Evolutionary conservation across 441 rosid species (phyloP), one percentile per base, ranked within the genome.

Genomic region (Melastoma candidum): DNA sequence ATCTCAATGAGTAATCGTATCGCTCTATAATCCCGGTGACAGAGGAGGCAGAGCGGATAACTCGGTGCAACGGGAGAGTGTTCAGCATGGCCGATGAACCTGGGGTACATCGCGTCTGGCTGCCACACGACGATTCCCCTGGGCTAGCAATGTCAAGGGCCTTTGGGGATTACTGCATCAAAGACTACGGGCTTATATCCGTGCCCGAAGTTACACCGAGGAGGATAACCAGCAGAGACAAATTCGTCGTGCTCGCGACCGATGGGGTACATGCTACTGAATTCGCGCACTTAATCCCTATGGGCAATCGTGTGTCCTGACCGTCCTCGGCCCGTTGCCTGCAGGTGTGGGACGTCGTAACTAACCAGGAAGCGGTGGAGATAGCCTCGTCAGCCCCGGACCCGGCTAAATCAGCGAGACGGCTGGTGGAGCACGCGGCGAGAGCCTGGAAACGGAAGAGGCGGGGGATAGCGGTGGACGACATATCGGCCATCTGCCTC

Each of bases 101-200:
- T 11, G 92, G 95, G 4, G 88, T 92, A 36, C 95, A 92, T 64
- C 82, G 97, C 8, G 71, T 92, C 29, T 92, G 98, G 97, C 82
- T 84, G 60, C 97, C 95, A 1, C 68, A 79, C 26, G 80, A 58
- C 41, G 88, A 88, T 29, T 75, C 73, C 0, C 97, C 97, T 0
- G 97, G 98, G 41, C 83, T 88, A 2, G 95, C 95, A 49, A 93
- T 84, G 98, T 88, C 97, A 10, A 74, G 98, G 69, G 95, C 98
- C 10, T 88, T 93, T 13, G 98, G 98, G 7, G 98, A 88, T 73
- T 82, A 82, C 63, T 85, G 98, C 64, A 53, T 88, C 7, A 92
- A 92, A 72, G 79, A 78, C 29, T 84, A 67, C 27, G 93, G 98
- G 2, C 71, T 88, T 12, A 82, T 79, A 50, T 93, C 99, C 0